Evolutionary conservation across 768 basidiomycete genomes (phyloP).

Genomic region (Psilocybe cyanescens): DNA sequence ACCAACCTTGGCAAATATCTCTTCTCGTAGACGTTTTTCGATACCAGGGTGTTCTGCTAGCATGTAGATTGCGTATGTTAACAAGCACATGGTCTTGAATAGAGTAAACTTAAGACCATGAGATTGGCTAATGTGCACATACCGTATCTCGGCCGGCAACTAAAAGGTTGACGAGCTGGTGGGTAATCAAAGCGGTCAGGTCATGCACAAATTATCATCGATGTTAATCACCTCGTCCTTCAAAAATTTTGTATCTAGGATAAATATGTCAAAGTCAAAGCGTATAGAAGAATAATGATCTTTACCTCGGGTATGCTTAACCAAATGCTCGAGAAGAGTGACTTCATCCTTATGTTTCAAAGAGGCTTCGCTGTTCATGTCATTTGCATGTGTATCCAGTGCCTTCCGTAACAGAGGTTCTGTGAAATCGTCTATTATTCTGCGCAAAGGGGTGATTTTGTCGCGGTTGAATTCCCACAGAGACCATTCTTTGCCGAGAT

Average conservation of each 20-base stretch:
- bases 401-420: slow-evolving; percentile 18
- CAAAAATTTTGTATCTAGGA: slow-evolving; percentile 34
- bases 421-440: slow-evolving; percentile 8
- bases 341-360: background rate
- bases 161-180: slow-evolving; percentile 47
- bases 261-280: background rate
- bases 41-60: slow-evolving; percentile 46
- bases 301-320: slow-evolving; percentile 39
- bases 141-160: slow-evolving; percentile 62
- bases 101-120: background rate
- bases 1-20: slow-evolving; percentile 44
- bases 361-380: background rate
- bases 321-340: slow-evolving; percentile 13
- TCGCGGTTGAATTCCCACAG: slow-evolving; percentile 18
- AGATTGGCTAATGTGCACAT: background rate
- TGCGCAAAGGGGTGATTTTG: slow-evolving; percentile 7
- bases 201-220: no score
- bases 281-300: slow-evolving; percentile 22
- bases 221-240: slow-evolving; percentile 37
- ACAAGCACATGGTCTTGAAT: slow-evolving; percentile 38
- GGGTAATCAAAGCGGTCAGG: background rate
- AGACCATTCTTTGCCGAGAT: background rate
- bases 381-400: slow-evolving; percentile 1
- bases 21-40: slow-evolving; percentile 39
- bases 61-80: slow-evolving; percentile 48